Percentiles rank a stretch among this genome's conserved stretches.
Evolutionary conservation across 108 stramenopile species (phyloP).

Genomic region (Cafeteria roenbergensis): DNA sequence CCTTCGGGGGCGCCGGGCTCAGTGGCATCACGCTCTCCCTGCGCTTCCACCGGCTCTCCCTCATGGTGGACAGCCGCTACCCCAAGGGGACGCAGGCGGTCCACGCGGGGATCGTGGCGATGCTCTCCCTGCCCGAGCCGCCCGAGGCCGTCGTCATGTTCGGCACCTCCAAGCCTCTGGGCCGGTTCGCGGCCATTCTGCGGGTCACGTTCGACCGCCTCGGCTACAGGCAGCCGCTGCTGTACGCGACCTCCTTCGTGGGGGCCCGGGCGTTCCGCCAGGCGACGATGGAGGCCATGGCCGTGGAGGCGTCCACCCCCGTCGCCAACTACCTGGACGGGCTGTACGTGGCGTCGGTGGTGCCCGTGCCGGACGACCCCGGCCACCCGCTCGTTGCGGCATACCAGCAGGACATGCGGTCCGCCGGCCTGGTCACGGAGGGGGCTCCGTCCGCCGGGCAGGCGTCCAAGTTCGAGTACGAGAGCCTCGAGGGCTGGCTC

Average conservation of each 20-base stretch:
- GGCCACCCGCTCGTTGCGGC: not conserved
- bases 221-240: too few relatives aligned
- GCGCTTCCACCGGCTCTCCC: not conserved
- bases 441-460: too few relatives aligned
- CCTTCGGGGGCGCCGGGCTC: not conserved
- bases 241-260: not conserved
- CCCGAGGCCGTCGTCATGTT: not conserved
- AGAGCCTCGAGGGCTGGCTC: not conserved
- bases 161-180: not conserved
- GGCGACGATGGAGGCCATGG: not conserved
- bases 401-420: not conserved
- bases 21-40: not conserved
- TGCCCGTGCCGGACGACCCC: not conserved
- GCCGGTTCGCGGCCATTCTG: not conserved
- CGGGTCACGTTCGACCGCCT: not conserved
- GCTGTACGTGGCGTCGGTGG: not conserved
- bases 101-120: not conserved
- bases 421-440: not conserved
- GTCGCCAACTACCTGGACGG: not conserved
- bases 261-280: not conserved
- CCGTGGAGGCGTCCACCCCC: too few relatives aligned
- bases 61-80: not conserved
- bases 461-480: too few relatives aligned
- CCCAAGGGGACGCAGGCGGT: not conserved
- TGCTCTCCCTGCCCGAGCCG: not conserved